phyloP scores from a whole-genome alignment of 108 stramenopile species.

The Cyclotella kingstonii region DNA sequence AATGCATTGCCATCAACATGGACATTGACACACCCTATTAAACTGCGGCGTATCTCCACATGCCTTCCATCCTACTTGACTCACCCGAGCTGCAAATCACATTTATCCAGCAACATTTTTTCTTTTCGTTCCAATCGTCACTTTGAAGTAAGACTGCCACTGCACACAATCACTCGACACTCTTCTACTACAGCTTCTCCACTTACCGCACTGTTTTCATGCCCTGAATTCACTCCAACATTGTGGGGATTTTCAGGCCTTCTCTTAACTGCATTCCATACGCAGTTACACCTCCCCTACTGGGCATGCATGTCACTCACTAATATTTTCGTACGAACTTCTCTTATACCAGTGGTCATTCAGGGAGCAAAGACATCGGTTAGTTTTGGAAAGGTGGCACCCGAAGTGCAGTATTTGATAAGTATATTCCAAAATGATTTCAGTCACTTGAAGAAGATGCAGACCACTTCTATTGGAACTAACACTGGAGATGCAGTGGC shows the following conservation, averaged over 20 bases:
- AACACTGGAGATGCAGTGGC: not conserved
- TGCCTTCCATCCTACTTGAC: no score
- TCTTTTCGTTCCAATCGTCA: no score
- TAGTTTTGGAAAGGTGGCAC: slow-evolving; percentile 70
- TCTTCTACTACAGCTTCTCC: not conserved
- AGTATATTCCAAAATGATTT: slow-evolving; percentile 69
- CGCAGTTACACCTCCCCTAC: slow-evolving; percentile 54
- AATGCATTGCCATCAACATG: no score
- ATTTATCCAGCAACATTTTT: no score
- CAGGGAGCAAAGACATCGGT: slow-evolving; percentile 63
- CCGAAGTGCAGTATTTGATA: slow-evolving; percentile 81
- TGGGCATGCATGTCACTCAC: slow-evolving; percentile 78
- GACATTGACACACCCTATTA: no score
- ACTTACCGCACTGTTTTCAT: slow-evolving; percentile 1
- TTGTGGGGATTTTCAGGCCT: slow-evolving; percentile 72
- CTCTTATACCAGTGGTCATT: slow-evolving; percentile 71
- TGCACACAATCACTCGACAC: no score
- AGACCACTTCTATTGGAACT: slow-evolving; percentile 18
- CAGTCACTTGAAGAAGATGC: slow-evolving; percentile 46
- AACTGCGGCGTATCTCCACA: no score
- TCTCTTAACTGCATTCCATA: slow-evolving; percentile 59
- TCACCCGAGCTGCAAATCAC: no score
- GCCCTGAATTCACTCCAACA: slow-evolving; percentile 52
- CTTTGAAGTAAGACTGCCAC: no score
- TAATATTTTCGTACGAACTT: slow-evolving; percentile 58